Conservation (phyloP, 768 basidiomycete species). For the Russula virescens region DNA sequence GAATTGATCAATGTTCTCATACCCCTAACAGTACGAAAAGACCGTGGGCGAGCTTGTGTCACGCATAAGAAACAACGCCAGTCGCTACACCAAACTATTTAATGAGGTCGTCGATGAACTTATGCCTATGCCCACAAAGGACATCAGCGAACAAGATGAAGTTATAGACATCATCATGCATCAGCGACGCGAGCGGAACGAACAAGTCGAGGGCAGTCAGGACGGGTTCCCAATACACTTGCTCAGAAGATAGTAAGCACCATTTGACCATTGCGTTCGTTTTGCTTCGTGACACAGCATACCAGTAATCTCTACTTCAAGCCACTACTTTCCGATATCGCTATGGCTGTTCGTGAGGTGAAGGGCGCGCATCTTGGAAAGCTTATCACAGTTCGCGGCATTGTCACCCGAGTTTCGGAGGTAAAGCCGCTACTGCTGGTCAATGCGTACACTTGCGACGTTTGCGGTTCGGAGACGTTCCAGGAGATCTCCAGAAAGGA, state of each 20-base stretch:
- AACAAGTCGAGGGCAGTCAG: slow-evolving; percentile 65
- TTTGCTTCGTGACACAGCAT: slow-evolving; percentile 19
- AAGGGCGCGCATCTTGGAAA: slow-evolving; percentile 82
- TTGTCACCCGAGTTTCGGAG: slow-evolving; percentile 97
- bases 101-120: slow-evolving; percentile 85
- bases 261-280: neutral
- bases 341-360: slow-evolving; percentile 89
- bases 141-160: slow-evolving; percentile 87
- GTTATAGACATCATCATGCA: slow-evolving; percentile 96
- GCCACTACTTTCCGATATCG: slow-evolving; percentile 67
- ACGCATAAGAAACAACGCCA: slow-evolving; percentile 77
- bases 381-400: slow-evolving; percentile 93
- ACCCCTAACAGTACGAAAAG: slow-evolving; percentile 52
- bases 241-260: slow-evolving; percentile 87
- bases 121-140: slow-evolving; percentile 83
- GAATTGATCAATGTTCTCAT: slow-evolving; percentile 1
- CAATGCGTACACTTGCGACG: slow-evolving; percentile 97
- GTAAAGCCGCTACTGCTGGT: slow-evolving; percentile 96
- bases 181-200: slow-evolving; percentile 86
- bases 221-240: slow-evolving; percentile 87
- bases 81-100: slow-evolving; percentile 87
- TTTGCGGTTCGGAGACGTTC: slow-evolving; percentile 97
- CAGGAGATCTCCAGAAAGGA: slow-evolving; percentile 92
- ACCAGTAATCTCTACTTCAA: slow-evolving; percentile 90
- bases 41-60: slow-evolving; percentile 67